These are phyloP conservation scores for Haemoproteus tartakovskyi DNA, from an alignment of 169 alveolate species.

Conservation along the genomic window DNA sequence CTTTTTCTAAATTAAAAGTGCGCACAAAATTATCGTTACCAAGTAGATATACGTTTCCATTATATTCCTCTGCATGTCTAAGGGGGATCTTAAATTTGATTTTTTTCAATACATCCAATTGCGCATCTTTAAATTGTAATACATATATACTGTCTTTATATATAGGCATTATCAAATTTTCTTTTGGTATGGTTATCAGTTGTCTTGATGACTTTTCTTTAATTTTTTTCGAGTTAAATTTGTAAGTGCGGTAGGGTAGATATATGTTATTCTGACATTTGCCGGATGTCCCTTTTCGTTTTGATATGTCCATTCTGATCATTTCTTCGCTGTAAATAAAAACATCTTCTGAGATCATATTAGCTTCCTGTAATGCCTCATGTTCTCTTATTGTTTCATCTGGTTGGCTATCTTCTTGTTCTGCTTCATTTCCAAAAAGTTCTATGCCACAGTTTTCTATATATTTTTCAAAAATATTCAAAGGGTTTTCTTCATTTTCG, in stretches of 20 bases:
- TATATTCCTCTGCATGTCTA: slow-evolving; percentile 22
- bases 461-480: slow-evolving; percentile 5
- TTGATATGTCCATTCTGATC: slow-evolving; percentile 2
- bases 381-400: no score
- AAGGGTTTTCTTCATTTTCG: slow-evolving; percentile 8
- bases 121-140: slow-evolving; percentile 24
- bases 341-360: slow-evolving; percentile 18
- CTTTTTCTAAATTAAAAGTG: slow-evolving; percentile 29
- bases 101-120: slow-evolving; percentile 21
- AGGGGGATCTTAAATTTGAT: slow-evolving; percentile 7
- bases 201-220: slow-evolving; percentile 36
- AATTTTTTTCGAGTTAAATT: slow-evolving; percentile 7
- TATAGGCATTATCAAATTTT: slow-evolving; percentile 18
- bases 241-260: slow-evolving; percentile 15
- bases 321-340: slow-evolving; percentile 16
- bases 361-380: neutral
- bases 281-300: slow-evolving; percentile 6
- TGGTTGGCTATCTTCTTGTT: no score
- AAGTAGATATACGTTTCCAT: slow-evolving; percentile 17
- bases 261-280: slow-evolving; percentile 23
- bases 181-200: slow-evolving; percentile 25
- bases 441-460: slow-evolving; percentile 17
- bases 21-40: slow-evolving; percentile 18
- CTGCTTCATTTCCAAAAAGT: neutral
- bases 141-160: slow-evolving; percentile 13